Evolutionary conservation across 176 grass and related monocot species (phyloP).

Genomic region (Ananas comosus): DNA sequence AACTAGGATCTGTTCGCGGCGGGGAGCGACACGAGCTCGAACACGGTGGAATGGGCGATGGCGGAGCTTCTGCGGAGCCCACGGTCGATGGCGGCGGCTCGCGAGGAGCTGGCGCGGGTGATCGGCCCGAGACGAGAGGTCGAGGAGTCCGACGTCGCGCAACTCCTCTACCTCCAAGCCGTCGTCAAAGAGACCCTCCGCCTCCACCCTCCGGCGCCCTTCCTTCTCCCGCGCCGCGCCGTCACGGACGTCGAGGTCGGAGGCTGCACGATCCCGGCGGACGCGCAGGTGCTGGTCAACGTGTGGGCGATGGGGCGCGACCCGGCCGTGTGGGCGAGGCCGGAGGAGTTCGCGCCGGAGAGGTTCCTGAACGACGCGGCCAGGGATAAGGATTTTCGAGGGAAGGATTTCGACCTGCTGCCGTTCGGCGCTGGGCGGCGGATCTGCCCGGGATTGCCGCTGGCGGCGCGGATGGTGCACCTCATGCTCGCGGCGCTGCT

Average conservation of each 20-base stretch:
- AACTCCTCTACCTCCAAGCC: constrained; percentile 37
- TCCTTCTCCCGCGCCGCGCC: constrained; percentile 24
- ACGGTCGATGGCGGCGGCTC: constrained; percentile 8
- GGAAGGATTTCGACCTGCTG: constrained; percentile 15
- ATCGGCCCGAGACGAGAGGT: constrained; percentile 16
- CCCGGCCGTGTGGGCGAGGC: constrained; percentile 13
- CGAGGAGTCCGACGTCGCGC: constrained; percentile 23
- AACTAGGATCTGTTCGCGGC: constrained; percentile 35
- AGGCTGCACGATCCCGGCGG: constrained; percentile 23
- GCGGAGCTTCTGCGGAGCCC: constrained; percentile 30
- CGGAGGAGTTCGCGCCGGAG: constrained; percentile 28
- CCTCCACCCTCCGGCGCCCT: constrained; percentile 27
- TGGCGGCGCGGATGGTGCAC: constrained; percentile 26
- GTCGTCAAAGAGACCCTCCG: constrained; percentile 40
- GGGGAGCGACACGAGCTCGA: constrained; percentile 37
- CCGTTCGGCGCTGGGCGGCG: constrained; percentile 34
- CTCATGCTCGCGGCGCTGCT: constrained; percentile 28
- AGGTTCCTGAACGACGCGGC: constrained; percentile 21
- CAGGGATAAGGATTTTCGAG: not conserved
- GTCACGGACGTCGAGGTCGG: constrained; percentile 21
- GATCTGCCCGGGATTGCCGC: constrained; percentile 20
- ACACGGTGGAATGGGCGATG: constrained; percentile 42
- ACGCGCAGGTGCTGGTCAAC: constrained; percentile 22
- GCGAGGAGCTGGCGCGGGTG: constrained; percentile 22
- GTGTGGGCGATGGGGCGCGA: constrained; percentile 35